Evolutionary conservation across 345 rosid species (phyloP).

Genomic region (Ceriops tagal): DNA sequence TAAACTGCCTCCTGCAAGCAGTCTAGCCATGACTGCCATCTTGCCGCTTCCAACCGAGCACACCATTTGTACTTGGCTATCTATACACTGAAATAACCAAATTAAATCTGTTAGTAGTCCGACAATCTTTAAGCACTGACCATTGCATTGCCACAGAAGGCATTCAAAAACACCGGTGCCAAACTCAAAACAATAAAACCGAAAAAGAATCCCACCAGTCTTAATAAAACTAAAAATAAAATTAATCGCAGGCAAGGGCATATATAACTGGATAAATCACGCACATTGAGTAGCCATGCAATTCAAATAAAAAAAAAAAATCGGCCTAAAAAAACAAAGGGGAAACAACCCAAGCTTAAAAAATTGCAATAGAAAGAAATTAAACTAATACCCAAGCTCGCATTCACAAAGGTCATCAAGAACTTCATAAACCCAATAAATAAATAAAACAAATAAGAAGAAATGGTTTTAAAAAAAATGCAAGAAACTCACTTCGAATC

Average conservation of each 20-base stretch:
- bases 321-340: neutral
- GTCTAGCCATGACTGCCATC: slow-evolving; percentile 62
- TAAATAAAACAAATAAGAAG: neutral
- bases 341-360: too few species aligned
- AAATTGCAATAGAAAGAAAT: neutral
- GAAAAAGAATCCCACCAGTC: neutral
- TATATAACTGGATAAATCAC: too few species aligned
- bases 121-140: neutral
- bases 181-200: neutral
- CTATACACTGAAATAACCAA: slow-evolving; percentile 20
- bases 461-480: neutral
- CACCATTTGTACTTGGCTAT: slow-evolving; percentile 37
- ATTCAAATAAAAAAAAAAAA: too few species aligned
- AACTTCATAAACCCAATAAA: neutral
- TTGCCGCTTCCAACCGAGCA: slow-evolving; percentile 52
- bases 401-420: neutral
- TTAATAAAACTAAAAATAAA: slow-evolving; percentile 1
- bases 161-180: neutral
- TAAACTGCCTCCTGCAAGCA: slow-evolving; percentile 41
- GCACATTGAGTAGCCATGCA: too few species aligned
- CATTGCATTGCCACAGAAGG: neutral
- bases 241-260: too few species aligned
- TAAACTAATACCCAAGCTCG: neutral
- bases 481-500: neutral
- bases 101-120: slow-evolving; percentile 10